Base-by-base conservation (phyloP, 192 early-diverging fungal genomes). In the Paraglomus brasilianum region DNA sequence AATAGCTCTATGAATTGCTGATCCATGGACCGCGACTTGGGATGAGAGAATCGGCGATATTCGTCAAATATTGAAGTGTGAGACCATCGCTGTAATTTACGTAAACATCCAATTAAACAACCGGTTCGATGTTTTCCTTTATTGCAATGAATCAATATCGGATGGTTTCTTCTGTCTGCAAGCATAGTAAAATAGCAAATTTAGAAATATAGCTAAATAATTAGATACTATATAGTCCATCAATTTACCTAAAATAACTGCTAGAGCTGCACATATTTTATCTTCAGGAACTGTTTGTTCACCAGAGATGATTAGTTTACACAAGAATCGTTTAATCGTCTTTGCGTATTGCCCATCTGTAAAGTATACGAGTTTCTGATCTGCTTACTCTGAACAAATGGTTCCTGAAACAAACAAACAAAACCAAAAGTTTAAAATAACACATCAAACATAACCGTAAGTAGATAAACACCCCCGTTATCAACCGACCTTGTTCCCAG, bases 11-110 rank as follows among this genome's bases (percentile, higher is more conserved):
- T 93, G 68, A 91, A 93, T 66, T 92, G 92, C 69, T 92, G 91
- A 59, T 93, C 92, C 88, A 92, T 90, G 2, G 90, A 87, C 14
- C 92, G 74, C 0, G 89, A 88, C 68, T 93, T 93, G 7, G 92
- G 91, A 51, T 87, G 85, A 24, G 95, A 91, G 68, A 95, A 99
- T 17, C 93, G 77, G 44, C 94, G 84, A 75, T 99, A 99, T 74
- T 99, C 97, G 72, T 96, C 94, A 87, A 97, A 98, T 38, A 96
- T 97, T n/a, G 91, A 90, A 0, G 95, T 95, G 63, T 94, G 86
- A 1, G 90, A 88, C 97, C 97, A 98, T 57, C 93, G 87, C 66
- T 96, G 94, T 36, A 97, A 69, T 63, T 95, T 96, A n/a, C 97
- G 78, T 64, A 98, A 80, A 50, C 94, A 97, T 5, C 95, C 97